A percentile compares a stretch with the other conserved stretches of the same genome.
Evolutionary conservation across 352 stramenopile genomes (phyloP).

Genomic region (Blastocystis sp.): DNA sequence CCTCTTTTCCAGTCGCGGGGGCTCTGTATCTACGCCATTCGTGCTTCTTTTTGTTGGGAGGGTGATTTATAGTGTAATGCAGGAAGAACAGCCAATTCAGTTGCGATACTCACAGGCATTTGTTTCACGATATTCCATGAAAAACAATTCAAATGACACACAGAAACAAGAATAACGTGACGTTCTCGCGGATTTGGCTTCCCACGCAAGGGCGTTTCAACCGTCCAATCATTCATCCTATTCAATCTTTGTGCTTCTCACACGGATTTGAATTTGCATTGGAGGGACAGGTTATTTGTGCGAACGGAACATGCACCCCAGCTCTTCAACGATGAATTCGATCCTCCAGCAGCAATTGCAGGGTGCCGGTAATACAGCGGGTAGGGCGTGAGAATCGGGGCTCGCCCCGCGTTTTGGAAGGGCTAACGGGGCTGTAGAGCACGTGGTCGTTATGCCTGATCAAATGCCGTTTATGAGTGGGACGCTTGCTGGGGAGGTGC

Average conservation of each 20-base stretch:
- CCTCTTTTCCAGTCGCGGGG: too few species aligned
- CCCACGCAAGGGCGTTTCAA: neutral
- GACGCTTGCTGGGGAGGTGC: neutral
- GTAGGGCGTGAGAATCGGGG: neutral
- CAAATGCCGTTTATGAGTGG: conserved; percentile 59
- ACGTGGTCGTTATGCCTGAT: conserved; percentile 52
- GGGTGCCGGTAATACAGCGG: neutral
- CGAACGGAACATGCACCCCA: conserved; percentile 9
- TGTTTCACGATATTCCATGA: neutral
- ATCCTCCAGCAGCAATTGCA: conserved; percentile 52
- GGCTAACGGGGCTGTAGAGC: conserved; percentile 32
- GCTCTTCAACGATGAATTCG: neutral
- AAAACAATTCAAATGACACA: neutral
- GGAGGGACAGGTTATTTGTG: neutral
- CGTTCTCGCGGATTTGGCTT: neutral
- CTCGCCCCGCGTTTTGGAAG: neutral
- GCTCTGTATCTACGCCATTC: too few species aligned
- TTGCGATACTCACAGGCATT: too few species aligned
- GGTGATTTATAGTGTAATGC: neutral
- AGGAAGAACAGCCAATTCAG: neutral
- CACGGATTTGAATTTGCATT: conserved; percentile 2
- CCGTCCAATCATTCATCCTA: conserved; percentile 60
- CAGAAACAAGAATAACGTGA: neutral
- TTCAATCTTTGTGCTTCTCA: conserved; percentile 4
- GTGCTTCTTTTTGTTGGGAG: neutral